phyloP scores from a whole-genome alignment of 1,139 yeast genomes.

The Kodamaea alishanica region DNA sequence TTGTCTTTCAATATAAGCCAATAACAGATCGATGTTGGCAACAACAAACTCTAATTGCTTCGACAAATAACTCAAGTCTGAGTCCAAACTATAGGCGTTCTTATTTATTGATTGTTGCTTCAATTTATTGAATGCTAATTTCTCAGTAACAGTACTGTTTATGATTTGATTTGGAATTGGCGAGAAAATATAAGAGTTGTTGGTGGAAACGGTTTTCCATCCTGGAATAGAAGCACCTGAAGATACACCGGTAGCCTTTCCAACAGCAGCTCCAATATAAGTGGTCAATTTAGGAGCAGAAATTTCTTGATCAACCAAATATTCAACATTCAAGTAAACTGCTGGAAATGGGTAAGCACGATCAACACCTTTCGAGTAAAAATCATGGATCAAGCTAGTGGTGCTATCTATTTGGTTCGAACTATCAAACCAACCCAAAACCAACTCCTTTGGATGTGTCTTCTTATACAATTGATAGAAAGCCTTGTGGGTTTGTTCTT shows the following conservation, averaged over 20 bases:
- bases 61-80: conserved; percentile 43
- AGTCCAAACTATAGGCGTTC: conserved; percentile 17
- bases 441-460: conserved; percentile 75
- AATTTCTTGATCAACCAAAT: conserved; percentile 29
- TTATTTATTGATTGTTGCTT: conserved; percentile 20
- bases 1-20: conserved; percentile 48
- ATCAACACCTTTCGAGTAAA: conserved; percentile 67
- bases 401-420: conserved; percentile 60
- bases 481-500: conserved; percentile 68
- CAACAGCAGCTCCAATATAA: conserved; percentile 75
- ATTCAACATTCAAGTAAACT: conserved; percentile 63
- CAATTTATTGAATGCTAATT: conserved; percentile 48
- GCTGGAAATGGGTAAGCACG: conserved; percentile 77
- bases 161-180: conserved; percentile 70
- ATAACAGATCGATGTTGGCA: conserved; percentile 47
- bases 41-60: conserved; percentile 55
- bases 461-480: conserved; percentile 72
- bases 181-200: conserved; percentile 65
- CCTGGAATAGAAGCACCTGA: conserved; percentile 44
- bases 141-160: conserved; percentile 58
- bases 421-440: conserved; percentile 89
- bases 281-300: conserved; percentile 53
- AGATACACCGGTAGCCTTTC: conserved; percentile 39
- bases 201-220: conserved; percentile 32
- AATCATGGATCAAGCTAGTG: conserved; percentile 82